Base-by-base conservation (phyloP, 2,329 filamentous ascomycete genomes). In the Pezizomycotina sp. region DNA sequence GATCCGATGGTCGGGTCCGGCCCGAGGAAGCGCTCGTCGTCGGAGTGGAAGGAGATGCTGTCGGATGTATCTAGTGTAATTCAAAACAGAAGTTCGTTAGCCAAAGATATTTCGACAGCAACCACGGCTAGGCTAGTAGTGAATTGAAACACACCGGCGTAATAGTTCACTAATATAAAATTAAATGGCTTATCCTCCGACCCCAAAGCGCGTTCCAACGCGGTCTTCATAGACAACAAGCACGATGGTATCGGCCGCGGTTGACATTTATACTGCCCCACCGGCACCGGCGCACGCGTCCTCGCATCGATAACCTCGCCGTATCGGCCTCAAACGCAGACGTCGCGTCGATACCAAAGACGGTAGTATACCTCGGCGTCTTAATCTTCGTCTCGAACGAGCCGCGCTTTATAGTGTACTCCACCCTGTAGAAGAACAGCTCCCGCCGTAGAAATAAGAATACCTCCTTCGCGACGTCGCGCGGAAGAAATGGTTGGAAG, bases 161-260 rank as follows among this genome's bases (percentile, higher is more conserved):
- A 89, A 58, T 86, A 86, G 52, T 86, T 86, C 4, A 86, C 77
- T 2, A 86, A 64, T 42, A 74, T 78, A 53, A 84, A 81, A 53
- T 86, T 86, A 58, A 77, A 86, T 1, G 52, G 64, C n/a, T n/a
- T n/a, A n/a, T n/a, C n/a, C 9, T 19, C 13, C 49, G 69, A 69
- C 12, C 64, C 66, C 1, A 75, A 79, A 0, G 70, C 69, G 3
- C 65, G 62, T 55, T 86, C 77, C 1, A 76, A 71, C 6, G 70
- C 62, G 20, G 56, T 58, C 6, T 73, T 67, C 4, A 86, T 62
- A 5, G 63, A 56, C 22, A 79, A 69, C 1, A 86, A 65, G 49
- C 77, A 82, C 36, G 66, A 58, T 0, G 79, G 79, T 1, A 84
- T 68, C 1, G 77, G 79, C 0, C 78, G 67, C 0, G 79, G 79